Evolutionary conservation across 768 basidiomycete species (phyloP).

Genomic region (Tephrocybe sp.): DNA sequence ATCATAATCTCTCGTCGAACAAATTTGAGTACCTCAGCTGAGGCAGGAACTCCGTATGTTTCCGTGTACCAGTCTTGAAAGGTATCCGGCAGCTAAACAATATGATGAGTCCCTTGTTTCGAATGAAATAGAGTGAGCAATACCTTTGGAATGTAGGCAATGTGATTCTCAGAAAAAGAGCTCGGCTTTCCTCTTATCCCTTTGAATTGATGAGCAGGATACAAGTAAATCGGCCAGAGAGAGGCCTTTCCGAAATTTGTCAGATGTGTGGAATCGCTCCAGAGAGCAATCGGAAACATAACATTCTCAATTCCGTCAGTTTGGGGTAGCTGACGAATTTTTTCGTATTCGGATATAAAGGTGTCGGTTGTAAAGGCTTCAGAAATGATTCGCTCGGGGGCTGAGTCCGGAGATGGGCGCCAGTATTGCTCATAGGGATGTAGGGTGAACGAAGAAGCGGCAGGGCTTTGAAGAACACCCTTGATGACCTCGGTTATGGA

Average conservation of each 20-base stretch:
- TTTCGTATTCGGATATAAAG: neutral
- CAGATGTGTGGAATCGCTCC: slow-evolving; percentile 35
- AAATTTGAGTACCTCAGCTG: slow-evolving; percentile 17
- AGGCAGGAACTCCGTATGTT: slow-evolving; percentile 9
- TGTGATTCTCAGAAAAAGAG: slow-evolving; percentile 30
- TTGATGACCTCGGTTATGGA: slow-evolving; percentile 21
- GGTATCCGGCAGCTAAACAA: slow-evolving; percentile 26
- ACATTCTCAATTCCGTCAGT: slow-evolving; percentile 1
- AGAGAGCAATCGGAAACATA: slow-evolving; percentile 22
- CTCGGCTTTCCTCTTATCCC: slow-evolving; percentile 28
- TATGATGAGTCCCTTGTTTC: neutral
- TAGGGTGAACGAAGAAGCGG: slow-evolving; percentile 9
- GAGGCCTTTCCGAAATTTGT: slow-evolving; percentile 31
- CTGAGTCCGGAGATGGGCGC: slow-evolving; percentile 8
- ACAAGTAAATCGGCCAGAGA: slow-evolving; percentile 40
- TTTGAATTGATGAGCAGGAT: slow-evolving; percentile 37
- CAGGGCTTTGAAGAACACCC: slow-evolving; percentile 13
- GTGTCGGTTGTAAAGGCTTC: neutral
- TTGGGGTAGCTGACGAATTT: neutral
- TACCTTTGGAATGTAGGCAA: slow-evolving; percentile 39
- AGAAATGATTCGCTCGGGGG: neutral
- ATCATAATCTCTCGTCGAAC: slow-evolving; percentile 5
- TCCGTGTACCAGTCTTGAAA: slow-evolving; percentile 24
- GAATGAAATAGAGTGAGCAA: neutral
- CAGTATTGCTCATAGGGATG: slow-evolving; percentile 17